Evolutionary conservation across 805 yeast species (phyloP).

Genomic region (Candida golubevii): DNA sequence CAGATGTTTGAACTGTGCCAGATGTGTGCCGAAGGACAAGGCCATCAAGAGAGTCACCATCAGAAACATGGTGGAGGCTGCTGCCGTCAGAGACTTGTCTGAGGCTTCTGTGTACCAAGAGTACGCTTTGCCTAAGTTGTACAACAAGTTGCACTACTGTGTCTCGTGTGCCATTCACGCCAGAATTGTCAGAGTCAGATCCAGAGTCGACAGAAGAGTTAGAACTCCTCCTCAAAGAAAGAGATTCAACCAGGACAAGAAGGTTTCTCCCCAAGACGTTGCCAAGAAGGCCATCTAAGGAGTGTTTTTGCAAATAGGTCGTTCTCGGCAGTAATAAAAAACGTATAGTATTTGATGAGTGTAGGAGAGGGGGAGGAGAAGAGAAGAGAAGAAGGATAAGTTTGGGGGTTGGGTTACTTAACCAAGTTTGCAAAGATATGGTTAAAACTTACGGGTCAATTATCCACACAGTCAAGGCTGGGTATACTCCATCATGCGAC

Average conservation of each 20-base stretch:
- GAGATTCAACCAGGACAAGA: conserved; percentile 95
- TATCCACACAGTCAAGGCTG: no score
- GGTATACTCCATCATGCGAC: no score
- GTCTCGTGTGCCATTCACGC: conserved; percentile 99
- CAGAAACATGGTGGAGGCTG: conserved; percentile 99
- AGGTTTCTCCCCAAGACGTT: conserved; percentile 95
- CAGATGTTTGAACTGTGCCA: conserved; percentile 99
- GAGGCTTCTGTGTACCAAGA: conserved; percentile 99
- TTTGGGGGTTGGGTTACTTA: no score
- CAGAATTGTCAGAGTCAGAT: conserved; percentile 99
- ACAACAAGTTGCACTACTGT: conserved; percentile 99
- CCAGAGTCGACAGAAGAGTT: conserved; percentile 96
- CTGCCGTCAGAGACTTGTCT: conserved; percentile 99
- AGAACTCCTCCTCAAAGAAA: conserved; percentile 99
- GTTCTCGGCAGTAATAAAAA: conserved; percentile 15
- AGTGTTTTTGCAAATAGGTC: conserved; percentile 12
- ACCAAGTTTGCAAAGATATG: no score
- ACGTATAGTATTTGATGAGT: neutral
- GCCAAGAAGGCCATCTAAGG: conserved; percentile 81
- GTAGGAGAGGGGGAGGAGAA: no score
- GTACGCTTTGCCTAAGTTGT: conserved; percentile 99
- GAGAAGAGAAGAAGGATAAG: no score
- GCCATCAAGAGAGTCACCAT: conserved; percentile 99
- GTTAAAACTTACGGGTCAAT: no score
- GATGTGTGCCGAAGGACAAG: conserved; percentile 99